Conservation (phyloP, 805 yeast genomes). For the Cyberlindnera meyerae region DNA sequence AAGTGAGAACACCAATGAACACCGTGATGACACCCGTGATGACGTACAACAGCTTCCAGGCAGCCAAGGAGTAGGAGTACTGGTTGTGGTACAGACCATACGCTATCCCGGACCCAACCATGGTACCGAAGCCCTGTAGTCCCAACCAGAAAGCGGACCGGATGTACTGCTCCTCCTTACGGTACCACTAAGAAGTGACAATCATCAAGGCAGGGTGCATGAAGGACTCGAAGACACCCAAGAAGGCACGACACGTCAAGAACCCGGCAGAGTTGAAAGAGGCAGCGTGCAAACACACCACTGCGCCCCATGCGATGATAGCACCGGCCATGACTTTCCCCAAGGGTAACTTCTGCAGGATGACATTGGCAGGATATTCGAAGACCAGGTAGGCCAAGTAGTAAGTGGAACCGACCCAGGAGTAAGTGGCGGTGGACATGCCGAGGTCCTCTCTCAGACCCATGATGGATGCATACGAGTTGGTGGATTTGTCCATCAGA, state of each 20-base stretch:
- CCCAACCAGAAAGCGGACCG: conserved; percentile 41
- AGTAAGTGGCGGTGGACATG: conserved; percentile 40
- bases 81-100: conserved; percentile 42
- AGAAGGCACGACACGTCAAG: conserved; percentile 39
- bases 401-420: conserved; percentile 55
- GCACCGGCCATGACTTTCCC: conserved; percentile 43
- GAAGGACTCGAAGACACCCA: conserved; percentile 48
- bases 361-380: conserved; percentile 42
- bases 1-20: conserved; percentile 40
- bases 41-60: conserved; percentile 60
- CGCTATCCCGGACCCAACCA: conserved; percentile 48
- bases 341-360: conserved; percentile 52
- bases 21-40: conserved; percentile 57
- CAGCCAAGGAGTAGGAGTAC: conserved; percentile 34
- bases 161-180: conserved; percentile 38
- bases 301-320: conserved; percentile 55
- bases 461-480: conserved; percentile 43
- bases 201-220: conserved; percentile 53
- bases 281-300: conserved; percentile 47
- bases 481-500: conserved; percentile 13
- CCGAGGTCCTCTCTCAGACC: conserved; percentile 41
- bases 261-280: conserved; percentile 31
- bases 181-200: conserved; percentile 55
- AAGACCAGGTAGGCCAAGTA: conserved; percentile 59
- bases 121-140: conserved; percentile 40